phyloP scores from a whole-genome alignment of 2,329 filamentous ascomycete genomes.

The Escovopsis sp. region DNA sequence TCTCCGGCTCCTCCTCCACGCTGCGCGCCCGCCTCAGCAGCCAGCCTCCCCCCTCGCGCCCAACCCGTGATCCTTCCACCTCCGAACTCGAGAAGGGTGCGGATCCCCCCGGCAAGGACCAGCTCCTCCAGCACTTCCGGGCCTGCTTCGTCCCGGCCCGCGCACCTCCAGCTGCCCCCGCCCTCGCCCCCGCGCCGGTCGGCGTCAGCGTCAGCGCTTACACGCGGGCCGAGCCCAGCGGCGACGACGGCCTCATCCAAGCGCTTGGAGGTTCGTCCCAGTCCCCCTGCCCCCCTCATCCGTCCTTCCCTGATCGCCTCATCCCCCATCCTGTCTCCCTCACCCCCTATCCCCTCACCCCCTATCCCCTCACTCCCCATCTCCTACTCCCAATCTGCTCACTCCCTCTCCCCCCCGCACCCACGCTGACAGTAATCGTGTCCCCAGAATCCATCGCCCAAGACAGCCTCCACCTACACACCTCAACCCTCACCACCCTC shows the following conservation, averaged over 20 bases:
- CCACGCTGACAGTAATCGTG: no score
- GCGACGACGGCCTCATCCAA: no score
- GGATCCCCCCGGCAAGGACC: conserved; percentile 1
- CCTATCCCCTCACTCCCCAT: no score
- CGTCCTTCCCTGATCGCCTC: no score
- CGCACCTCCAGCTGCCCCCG: no score
- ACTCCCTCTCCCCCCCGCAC: no score
- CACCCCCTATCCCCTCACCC: no score
- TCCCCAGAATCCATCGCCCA: conserved; percentile 12
- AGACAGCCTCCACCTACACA: conserved; percentile 10
- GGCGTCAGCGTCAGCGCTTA: background rate
- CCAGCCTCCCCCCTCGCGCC: conserved; percentile 5
- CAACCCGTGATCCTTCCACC: background rate
- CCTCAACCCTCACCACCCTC: conserved; percentile 9
- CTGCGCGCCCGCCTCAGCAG: conserved; percentile 16
- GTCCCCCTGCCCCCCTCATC: no score
- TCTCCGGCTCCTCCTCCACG: conserved; percentile 9
- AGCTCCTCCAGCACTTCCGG: conserved; percentile 13
- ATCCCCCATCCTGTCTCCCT: no score
- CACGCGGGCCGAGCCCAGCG: no score
- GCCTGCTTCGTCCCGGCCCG: conserved; percentile 7
- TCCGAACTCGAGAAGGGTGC: background rate
- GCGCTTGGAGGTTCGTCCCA: no score
- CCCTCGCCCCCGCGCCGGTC: no score
- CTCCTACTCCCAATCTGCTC: background rate